Conservation (phyloP, 345 rosid genomes). For the Excoecaria agallocha region DNA sequence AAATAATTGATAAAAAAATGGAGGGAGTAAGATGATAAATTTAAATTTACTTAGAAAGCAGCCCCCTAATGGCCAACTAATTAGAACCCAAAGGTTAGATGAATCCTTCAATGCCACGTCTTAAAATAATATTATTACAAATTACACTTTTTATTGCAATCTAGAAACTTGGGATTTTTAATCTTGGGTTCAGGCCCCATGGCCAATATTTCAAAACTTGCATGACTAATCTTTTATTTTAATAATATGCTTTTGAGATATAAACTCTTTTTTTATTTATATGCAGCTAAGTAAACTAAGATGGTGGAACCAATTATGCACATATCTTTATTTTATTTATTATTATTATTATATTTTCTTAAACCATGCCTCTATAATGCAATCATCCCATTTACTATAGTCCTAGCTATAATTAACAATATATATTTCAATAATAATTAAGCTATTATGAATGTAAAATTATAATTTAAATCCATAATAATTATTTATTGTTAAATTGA, state of each 20-base stretch:
- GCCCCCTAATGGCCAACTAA: conserved; percentile 37
- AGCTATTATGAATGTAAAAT: no score
- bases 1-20: no score
- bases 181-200: conserved; percentile 57
- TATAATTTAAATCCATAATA: no score
- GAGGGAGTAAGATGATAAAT: conserved; percentile 17
- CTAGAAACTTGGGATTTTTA: conserved; percentile 37
- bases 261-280: conserved; percentile 23
- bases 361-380: conserved; percentile 37
- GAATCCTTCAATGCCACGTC: conserved; percentile 51
- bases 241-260: conserved; percentile 29
- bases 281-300: conserved; percentile 19
- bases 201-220: conserved; percentile 55
- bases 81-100: conserved; percentile 28
- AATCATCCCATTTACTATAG: conserved; percentile 11
- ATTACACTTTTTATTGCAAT: conserved; percentile 11
- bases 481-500: no score
- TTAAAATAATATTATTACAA: not conserved
- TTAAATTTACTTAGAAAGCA: not conserved
- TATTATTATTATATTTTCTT: conserved; percentile 20
- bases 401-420: no score
- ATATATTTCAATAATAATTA: not conserved
- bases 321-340: conserved; percentile 15
- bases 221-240: conserved; percentile 26
- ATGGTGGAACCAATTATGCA: conserved; percentile 81